These are phyloP conservation scores for Ochetophila trinervis DNA, from an alignment of 306 rosid genomes.

Conservation along the genomic window DNA sequence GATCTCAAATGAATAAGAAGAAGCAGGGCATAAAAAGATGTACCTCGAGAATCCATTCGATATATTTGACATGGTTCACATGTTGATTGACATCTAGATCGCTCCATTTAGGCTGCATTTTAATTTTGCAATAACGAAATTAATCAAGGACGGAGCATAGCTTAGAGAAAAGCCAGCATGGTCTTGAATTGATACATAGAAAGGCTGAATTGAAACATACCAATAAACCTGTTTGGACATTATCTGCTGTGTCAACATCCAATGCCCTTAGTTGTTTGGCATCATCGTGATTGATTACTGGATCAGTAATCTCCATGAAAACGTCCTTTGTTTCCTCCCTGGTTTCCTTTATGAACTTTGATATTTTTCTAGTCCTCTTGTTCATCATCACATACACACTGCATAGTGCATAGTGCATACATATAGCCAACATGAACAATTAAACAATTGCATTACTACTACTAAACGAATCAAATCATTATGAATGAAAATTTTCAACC, in stretches of 20 bases:
- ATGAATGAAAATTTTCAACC: not conserved
- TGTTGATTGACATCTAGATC: constrained; percentile 27
- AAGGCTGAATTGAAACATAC: not conserved
- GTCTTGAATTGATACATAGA: not conserved
- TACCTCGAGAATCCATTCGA: constrained; percentile 23
- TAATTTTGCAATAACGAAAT: not conserved
- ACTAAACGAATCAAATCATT: not conserved
- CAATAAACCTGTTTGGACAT: constrained; percentile 10
- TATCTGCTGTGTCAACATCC: constrained; percentile 8
- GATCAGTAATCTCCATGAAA: constrained; percentile 14
- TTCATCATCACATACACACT: constrained; percentile 29
- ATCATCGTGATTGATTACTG: constrained; percentile 15
- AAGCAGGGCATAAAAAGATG: not conserved
- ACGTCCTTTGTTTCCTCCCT: constrained; percentile 1
- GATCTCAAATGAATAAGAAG: not conserved
- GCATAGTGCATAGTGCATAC: no score
- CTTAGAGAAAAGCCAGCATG: not conserved
- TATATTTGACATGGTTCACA: constrained; percentile 21
- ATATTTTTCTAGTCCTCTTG: constrained; percentile 22
- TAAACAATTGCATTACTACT: not conserved
- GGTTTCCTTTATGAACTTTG: constrained; percentile 17
- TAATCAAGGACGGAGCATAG: not conserved
- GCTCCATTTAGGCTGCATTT: constrained; percentile 19
- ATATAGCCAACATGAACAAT: not conserved
- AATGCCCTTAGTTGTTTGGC: not conserved